phyloP scores from a whole-genome alignment of 257 asterid species.

The Penstemon eatonii region DNA sequence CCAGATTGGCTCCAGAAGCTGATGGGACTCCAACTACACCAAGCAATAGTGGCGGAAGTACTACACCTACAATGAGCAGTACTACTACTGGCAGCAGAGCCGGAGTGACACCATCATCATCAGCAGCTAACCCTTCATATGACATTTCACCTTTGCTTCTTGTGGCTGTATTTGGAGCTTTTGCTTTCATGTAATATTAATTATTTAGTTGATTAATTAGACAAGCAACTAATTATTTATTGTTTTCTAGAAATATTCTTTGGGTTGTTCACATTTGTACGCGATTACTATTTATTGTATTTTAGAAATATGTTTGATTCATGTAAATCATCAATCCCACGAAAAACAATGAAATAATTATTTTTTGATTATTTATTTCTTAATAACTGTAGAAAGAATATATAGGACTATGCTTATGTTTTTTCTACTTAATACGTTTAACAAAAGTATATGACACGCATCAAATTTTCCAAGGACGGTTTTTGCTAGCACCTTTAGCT shows the following conservation, averaged over 20 bases:
- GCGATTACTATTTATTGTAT: too few relatives aligned
- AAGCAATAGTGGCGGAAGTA: constrained; percentile 28
- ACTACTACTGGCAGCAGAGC: constrained; percentile 40
- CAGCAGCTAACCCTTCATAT: constrained; percentile 35
- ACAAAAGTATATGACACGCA: too few relatives aligned
- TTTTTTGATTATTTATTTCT: too few relatives aligned
- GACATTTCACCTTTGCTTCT: constrained; percentile 36
- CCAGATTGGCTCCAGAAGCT: background rate
- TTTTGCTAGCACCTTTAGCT: too few relatives aligned
- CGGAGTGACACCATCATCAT: constrained; percentile 41
- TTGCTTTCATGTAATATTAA: constrained; percentile 40
- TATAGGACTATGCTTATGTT: too few relatives aligned
- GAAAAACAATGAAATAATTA: too few relatives aligned
- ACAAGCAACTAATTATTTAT: background rate
- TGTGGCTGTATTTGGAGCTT: constrained; percentile 37
- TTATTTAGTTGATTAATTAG: background rate
- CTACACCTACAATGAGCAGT: constrained; percentile 30
- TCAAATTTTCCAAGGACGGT: too few relatives aligned
- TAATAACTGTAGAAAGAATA: too few relatives aligned
- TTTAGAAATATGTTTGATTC: too few relatives aligned
- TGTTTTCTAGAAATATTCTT: constrained; percentile 32
- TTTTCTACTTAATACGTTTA: too few relatives aligned
- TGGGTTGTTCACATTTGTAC: constrained; percentile 14
- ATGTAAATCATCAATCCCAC: too few relatives aligned
- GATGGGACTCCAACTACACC: constrained; percentile 29